These are phyloP conservation scores for Phaeosphaeriaceae sp. DNA, from an alignment of 2,329 filamentous ascomycete species.

Conservation along the genomic window DNA sequence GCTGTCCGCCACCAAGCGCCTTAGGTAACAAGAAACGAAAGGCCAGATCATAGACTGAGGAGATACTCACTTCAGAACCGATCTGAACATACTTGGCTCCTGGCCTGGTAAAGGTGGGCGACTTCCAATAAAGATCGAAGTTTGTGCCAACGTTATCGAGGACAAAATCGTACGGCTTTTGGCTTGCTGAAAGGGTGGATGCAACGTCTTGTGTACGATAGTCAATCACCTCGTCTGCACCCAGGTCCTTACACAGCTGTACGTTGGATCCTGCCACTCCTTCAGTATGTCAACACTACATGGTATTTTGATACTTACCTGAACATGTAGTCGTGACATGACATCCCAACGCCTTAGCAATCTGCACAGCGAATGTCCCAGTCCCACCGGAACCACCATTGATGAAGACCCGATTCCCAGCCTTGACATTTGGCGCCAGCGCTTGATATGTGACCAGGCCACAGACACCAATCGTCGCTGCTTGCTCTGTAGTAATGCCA, in stretches of 20 bases:
- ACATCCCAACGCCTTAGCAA: slow-evolving; percentile 66
- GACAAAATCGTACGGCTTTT: slow-evolving; percentile 58
- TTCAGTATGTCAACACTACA: background rate
- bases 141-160: slow-evolving; percentile 63
- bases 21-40: slow-evolving; percentile 31
- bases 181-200: slow-evolving; percentile 53
- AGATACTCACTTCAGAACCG: slow-evolving; percentile 23
- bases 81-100: slow-evolving; percentile 28
- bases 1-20: slow-evolving; percentile 58
- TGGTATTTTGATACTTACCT: slow-evolving; percentile 15
- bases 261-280: slow-evolving; percentile 54
- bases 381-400: slow-evolving; percentile 69
- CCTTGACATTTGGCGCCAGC: slow-evolving; percentile 27
- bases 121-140: slow-evolving; percentile 26
- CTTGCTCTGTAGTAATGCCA: slow-evolving; percentile 15
- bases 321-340: slow-evolving; percentile 66
- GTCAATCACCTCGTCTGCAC: slow-evolving; percentile 68
- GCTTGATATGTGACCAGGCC: slow-evolving; percentile 30
- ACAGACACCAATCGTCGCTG: slow-evolving; percentile 28
- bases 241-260: slow-evolving; percentile 62
- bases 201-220: slow-evolving; percentile 60
- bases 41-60: slow-evolving; percentile 20
- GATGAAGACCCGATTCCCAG: slow-evolving; percentile 61
- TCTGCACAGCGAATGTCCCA: slow-evolving; percentile 67
- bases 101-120: slow-evolving; percentile 19